Percentiles rank a stretch among this genome's conserved stretches.
These are phyloP conservation scores for Phialocephala subalpina DNA, from an alignment of 2,329 filamentous ascomycete genomes.

Conservation along the genomic window DNA sequence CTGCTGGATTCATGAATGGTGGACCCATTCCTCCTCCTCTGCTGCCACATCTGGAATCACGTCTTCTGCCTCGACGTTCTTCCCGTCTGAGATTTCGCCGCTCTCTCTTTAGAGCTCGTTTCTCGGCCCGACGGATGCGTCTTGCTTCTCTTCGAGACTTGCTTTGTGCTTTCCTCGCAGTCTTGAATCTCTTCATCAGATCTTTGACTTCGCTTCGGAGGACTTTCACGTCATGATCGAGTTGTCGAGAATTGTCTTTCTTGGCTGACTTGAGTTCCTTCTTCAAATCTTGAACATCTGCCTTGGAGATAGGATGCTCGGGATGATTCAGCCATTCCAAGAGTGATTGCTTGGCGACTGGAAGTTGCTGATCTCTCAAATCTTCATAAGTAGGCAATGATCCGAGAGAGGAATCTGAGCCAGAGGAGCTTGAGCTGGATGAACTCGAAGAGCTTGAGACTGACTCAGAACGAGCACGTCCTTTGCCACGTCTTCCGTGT, in stretches of 20 bases:
- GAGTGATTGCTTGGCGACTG: constrained; percentile 54
- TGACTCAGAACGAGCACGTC: constrained; percentile 29
- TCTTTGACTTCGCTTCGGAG: constrained; percentile 55
- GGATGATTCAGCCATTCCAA: constrained; percentile 58
- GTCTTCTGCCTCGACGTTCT: constrained; percentile 44
- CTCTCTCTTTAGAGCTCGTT: constrained; percentile 30
- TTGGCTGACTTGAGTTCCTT: constrained; percentile 54
- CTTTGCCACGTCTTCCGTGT: constrained; percentile 21
- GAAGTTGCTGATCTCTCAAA: constrained; percentile 57
- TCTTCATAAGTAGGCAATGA: constrained; percentile 63
- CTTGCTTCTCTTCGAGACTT: constrained; percentile 41
- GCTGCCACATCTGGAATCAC: constrained; percentile 36
- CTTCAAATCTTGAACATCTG: constrained; percentile 51
- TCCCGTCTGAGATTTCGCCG: constrained; percentile 34
- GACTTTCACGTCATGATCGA: constrained; percentile 44
- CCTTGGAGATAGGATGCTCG: constrained; percentile 56
- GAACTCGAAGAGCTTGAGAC: constrained; percentile 40
- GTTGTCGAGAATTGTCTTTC: constrained; percentile 21
- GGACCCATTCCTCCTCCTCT: constrained; percentile 9
- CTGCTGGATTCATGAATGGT: constrained; percentile 10
- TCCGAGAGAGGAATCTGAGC: constrained; percentile 52
- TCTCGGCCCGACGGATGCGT: constrained; percentile 22
- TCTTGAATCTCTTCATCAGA: constrained; percentile 54
- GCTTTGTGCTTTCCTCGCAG: constrained; percentile 48
- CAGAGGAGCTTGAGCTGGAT: constrained; percentile 46